Evolutionary conservation across 495 filamentous ascomycete genomes (phyloP), one percentile per base, ranked within the genome.

Genomic region (Penicillium paxilli): DNA sequence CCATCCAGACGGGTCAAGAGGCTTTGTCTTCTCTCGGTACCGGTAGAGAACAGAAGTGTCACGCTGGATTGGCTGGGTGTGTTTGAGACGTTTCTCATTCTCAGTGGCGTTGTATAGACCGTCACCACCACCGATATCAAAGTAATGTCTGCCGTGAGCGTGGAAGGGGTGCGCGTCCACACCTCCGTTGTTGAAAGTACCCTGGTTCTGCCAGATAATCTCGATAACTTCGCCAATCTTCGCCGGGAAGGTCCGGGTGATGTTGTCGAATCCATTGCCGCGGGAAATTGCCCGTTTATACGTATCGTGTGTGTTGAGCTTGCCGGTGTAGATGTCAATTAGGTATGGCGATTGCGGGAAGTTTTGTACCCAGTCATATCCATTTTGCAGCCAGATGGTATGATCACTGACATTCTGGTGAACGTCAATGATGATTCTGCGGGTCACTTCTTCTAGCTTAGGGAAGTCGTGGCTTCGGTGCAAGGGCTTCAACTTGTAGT

Each of bases 91-190:
- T 32, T 66, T 60, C 38, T 86, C 79, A 58, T 86, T 85, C 1
- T 65, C 73, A 0, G 67, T 71, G 0, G 77, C 62, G 49, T 84
- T 69, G 60, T 85, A 86, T 4, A 63, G 69, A 5, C 84, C 84
- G 14, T 76, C 73, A 1, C 84, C 83, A 45, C 73, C 63, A 11
- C 84, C 84, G 10, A 86, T 63, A 58, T 86, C 83, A 60, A 78
- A 86, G 52, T 74, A 76, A 55, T 85, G 83, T 38, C 74, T 63
- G 8, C 83, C 81, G 60, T 86, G 84, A 0, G 69, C 74, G 57
- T 87, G 84, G 65, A 80, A 85, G 3, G 84, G 84, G 50, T 87
- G 84, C 2, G 71, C 69, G 45, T 85, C 79, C n/a, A 82, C 67
- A 2, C 71, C 69, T 6, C 79, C 81, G 8, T 57, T 60, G n/a